Percentiles rank a stretch among this genome's conserved stretches.
Conservation (phyloP, 441 rosid species). For the Metrosideros polymorpha region DNA sequence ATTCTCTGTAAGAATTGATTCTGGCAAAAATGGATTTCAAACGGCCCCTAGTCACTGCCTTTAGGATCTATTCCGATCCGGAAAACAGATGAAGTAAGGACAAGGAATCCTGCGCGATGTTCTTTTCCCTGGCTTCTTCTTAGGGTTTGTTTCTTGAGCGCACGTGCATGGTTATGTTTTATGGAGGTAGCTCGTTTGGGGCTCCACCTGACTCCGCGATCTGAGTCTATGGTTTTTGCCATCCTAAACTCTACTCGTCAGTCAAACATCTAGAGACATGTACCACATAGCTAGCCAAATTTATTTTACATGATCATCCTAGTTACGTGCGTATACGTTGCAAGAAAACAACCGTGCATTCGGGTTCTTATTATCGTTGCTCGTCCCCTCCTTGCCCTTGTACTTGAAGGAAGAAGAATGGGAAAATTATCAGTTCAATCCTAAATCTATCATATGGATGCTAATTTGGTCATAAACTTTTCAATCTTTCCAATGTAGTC, state of each 20-base stretch:
- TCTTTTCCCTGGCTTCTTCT: not conserved
- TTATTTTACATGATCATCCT: not conserved
- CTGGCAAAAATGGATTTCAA: too few relatives aligned
- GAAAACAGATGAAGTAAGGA: not conserved
- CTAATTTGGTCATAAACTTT: too few relatives aligned
- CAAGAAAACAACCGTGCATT: not conserved
- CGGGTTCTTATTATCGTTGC: not conserved
- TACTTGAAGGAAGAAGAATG: not conserved
- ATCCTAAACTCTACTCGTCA: not conserved
- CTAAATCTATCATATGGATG: too few relatives aligned
- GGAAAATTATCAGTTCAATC: not conserved
- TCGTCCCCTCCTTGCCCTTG: not conserved
- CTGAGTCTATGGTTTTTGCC: not conserved
- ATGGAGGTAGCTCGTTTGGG: not conserved
- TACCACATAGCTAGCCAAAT: not conserved
- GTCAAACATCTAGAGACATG: not conserved
- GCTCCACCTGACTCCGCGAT: not conserved
- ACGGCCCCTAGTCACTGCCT: not conserved
- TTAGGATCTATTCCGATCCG: not conserved
- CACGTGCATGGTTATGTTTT: not conserved
- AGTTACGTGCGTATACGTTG: not conserved
- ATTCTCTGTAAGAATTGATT: too few relatives aligned
- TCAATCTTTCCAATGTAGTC: not conserved
- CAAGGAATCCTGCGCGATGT: not conserved
- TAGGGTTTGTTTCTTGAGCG: too few relatives aligned